Conservation (phyloP, 257 asterid species). For the Nicotiana sylvestris region DNA sequence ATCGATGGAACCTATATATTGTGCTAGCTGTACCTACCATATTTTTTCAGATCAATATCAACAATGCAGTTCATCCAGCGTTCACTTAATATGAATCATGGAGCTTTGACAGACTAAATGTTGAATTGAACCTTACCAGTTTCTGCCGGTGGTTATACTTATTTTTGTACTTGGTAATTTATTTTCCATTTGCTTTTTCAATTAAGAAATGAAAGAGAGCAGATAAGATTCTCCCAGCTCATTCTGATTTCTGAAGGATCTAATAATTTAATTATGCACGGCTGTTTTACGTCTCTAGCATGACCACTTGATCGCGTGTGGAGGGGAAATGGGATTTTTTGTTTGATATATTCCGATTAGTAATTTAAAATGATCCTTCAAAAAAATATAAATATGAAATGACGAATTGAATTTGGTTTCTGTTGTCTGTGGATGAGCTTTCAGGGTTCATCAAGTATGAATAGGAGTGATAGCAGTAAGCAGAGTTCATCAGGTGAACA, state of each 20-base stretch:
- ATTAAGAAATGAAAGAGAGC: not conserved
- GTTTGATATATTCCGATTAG: not conserved
- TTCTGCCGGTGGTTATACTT: not conserved
- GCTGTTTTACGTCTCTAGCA: not conserved
- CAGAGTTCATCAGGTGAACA: constrained; percentile 57
- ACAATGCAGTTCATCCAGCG: not conserved
- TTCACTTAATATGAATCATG: not conserved
- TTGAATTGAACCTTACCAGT: not conserved
- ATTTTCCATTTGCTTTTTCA: not conserved
- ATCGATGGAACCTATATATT: not conserved
- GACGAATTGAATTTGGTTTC: not conserved
- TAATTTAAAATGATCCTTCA: not conserved
- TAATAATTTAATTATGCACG: not conserved
- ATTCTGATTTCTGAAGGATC: not conserved
- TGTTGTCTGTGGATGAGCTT: constrained; percentile 7
- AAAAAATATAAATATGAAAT: not conserved
- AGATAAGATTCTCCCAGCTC: not conserved
- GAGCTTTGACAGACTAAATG: not conserved
- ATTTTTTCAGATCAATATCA: not conserved
- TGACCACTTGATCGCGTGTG: not conserved
- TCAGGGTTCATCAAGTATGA: constrained; percentile 64
- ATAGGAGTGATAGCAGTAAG: constrained; percentile 44
- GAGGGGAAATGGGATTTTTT: not conserved
- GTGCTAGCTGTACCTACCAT: not conserved
- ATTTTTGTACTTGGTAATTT: not conserved